Base-by-base conservation (phyloP, 345 rosid genomes). In the Capsella bursapastoris region DNA sequence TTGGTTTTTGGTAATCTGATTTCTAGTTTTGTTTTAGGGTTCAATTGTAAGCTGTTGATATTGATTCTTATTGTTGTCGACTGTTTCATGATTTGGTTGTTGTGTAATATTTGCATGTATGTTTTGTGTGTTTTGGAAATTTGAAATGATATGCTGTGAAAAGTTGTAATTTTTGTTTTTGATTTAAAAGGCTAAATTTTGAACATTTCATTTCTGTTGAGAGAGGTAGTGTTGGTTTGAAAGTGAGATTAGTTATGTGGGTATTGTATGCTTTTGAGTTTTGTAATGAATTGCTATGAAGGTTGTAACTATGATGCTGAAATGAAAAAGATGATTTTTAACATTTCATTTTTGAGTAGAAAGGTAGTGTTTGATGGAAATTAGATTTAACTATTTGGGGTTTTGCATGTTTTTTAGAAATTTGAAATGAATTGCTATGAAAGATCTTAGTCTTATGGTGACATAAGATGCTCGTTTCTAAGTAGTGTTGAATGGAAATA, bases 21-120 rank as follows among this genome's bases (percentile, higher is more conserved):
- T 41, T 43, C 3, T 22, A 7, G 31, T 38, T 68, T 58, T 7
- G 25, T 62, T 8, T 18, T 76, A 76, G 75, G 80, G 75, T 70
- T 76, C 59, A 22, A 6, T 76, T 69, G 7, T 53, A 22, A 53
- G 70, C 65, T 61, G 40, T 4, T 43, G 52, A 16, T 48, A 12
- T 49, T 8, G 5, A 28, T 65, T 43, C 11, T 13, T 11, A 34
- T 60, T 16, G 22, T 38, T 49, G 31, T 27, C 6, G 3, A n/a
- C 16, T 44, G 48, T 50, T 64, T 7, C 5, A 40, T 75, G 53
- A 38, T 59, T 68, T 67, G 56, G n/a, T 68, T 68, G 58, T 7
- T 60, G 48, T 37, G 38, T 68, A 6, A 3, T 41, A 51, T 75
- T 45, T 61, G 65, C 70, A 53, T 69, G 57, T 66, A 67, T 52